Evolutionary conservation across 1,284 basidiomycete species (phyloP).

Genomic region (Caloboletus firmus): DNA sequence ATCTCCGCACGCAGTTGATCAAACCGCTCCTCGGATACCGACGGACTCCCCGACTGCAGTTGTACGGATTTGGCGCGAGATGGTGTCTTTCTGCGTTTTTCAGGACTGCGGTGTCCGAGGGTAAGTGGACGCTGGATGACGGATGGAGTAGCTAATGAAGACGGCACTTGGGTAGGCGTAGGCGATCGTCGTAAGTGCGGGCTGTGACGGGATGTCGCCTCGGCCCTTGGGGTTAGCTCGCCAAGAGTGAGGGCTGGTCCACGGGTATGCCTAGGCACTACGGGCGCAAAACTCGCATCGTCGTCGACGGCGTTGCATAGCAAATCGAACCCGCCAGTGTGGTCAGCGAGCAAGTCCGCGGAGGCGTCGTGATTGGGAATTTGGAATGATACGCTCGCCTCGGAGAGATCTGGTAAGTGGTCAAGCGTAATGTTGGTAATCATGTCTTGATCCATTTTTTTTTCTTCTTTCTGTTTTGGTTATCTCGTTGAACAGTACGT

Average conservation of each 20-base stretch:
- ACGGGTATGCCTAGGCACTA: constrained; percentile 22
- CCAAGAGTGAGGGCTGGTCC: constrained; percentile 36
- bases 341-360: constrained; percentile 43
- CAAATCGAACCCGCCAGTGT: constrained; percentile 37
- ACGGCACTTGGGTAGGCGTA: constrained; percentile 10
- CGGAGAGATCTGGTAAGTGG: constrained; percentile 49
- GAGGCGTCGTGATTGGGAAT: constrained; percentile 41
- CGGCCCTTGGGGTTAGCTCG: constrained; percentile 41
- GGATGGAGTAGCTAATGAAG: constrained; percentile 25
- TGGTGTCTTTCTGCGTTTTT: constrained; percentile 12
- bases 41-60: constrained; percentile 6
- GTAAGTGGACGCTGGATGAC: constrained; percentile 21
- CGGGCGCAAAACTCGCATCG: constrained; percentile 36
- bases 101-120: constrained; percentile 19
- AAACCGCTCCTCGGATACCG: constrained; percentile 33
- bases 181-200: constrained; percentile 9
- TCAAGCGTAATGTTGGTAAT: constrained; percentile 45
- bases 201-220: constrained; percentile 4
- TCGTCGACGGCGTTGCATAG: constrained; percentile 36
- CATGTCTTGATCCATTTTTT: constrained; percentile 21
- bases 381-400: constrained; percentile 52
- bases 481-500: background rate
- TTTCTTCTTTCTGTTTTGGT: background rate
- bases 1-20: constrained; percentile 21
- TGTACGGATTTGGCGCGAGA: background rate